Percentiles rank a stretch among this genome's conserved stretches.
These are phyloP conservation scores for Xerocomellus amylosporus DNA, from an alignment of 768 basidiomycete species.

Conservation along the genomic window DNA sequence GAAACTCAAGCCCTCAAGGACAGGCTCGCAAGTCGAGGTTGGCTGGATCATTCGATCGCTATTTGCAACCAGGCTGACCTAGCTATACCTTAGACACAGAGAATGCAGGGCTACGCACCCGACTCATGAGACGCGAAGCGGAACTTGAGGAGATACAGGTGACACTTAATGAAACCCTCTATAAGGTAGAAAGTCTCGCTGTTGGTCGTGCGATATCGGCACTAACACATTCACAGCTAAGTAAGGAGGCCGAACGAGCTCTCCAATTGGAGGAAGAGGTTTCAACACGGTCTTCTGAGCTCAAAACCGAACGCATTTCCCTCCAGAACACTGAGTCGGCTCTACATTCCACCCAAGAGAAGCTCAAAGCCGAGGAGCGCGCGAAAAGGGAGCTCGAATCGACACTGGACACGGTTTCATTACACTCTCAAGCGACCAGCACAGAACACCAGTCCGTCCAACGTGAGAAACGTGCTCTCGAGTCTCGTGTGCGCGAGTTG, in stretches of 20 bases:
- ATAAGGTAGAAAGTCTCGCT: constrained; percentile 30
- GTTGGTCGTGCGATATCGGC: neutral
- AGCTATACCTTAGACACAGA: constrained; percentile 31
- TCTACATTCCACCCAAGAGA: constrained; percentile 47
- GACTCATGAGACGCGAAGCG: constrained; percentile 36
- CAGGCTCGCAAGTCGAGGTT: constrained; percentile 37
- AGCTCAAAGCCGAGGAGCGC: constrained; percentile 48
- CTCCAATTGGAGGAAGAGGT: constrained; percentile 54
- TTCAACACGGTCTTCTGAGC: constrained; percentile 48
- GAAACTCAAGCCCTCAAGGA: constrained; percentile 37
- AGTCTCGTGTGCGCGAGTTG: constrained; percentile 57
- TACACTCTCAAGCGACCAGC: constrained; percentile 47
- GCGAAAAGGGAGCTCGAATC: constrained; percentile 54
- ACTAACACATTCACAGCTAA: constrained; percentile 42
- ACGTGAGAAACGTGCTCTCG: constrained; percentile 55
- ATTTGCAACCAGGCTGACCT: constrained; percentile 3
- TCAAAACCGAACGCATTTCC: constrained; percentile 52
- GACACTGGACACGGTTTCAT: constrained; percentile 52
- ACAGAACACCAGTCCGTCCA: constrained; percentile 46
- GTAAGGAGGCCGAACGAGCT: constrained; percentile 53
- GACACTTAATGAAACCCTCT: constrained; percentile 35
- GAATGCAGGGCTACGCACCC: constrained; percentile 33
- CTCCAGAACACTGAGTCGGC: constrained; percentile 52
- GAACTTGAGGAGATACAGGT: constrained; percentile 36
- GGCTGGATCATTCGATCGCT: constrained; percentile 1